Evolutionary conservation across 768 basidiomycete species (phyloP).

Genomic region (Trametes sanguinea): DNA sequence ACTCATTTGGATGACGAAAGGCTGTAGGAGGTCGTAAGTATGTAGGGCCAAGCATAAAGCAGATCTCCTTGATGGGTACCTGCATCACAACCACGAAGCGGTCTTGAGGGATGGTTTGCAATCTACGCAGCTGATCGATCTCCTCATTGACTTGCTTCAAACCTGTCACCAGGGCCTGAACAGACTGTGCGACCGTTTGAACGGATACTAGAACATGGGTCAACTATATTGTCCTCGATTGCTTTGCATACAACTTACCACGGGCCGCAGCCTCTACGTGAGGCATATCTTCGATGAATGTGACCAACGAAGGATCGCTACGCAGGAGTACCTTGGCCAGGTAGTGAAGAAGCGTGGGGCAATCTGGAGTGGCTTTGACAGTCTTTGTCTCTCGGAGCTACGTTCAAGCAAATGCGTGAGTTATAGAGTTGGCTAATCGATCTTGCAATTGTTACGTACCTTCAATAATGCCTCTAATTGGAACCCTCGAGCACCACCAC

Average conservation of each 20-base stretch:
- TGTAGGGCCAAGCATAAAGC: too few relatives aligned
- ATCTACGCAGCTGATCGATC: constrained; percentile 43
- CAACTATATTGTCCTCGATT: not conserved
- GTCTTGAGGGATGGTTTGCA: constrained; percentile 44
- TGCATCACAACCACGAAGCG: constrained; percentile 71
- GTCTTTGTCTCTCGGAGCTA: constrained; percentile 87
- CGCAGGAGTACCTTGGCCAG: constrained; percentile 74
- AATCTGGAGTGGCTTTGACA: constrained; percentile 61
- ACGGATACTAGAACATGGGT: constrained; percentile 61
- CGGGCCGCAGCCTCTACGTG: constrained; percentile 82
- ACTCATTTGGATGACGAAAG: constrained; percentile 44
- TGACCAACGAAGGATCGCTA: constrained; percentile 61
- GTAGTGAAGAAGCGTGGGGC: constrained; percentile 91
- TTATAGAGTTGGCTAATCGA: not conserved
- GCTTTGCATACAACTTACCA: constrained; percentile 44
- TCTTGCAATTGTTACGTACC: constrained; percentile 43
- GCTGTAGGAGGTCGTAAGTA: constrained; percentile 22
- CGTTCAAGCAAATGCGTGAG: not conserved
- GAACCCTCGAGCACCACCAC: constrained; percentile 85
- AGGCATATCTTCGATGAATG: constrained; percentile 80
- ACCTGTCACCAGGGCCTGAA: constrained; percentile 58
- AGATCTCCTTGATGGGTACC: constrained; percentile 37
- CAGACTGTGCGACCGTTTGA: constrained; percentile 59
- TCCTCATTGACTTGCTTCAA: constrained; percentile 59
- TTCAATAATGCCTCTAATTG: constrained; percentile 80